Evolutionary conservation across 352 stramenopile species (phyloP).

Genomic region (Plasmopara muralis): DNA sequence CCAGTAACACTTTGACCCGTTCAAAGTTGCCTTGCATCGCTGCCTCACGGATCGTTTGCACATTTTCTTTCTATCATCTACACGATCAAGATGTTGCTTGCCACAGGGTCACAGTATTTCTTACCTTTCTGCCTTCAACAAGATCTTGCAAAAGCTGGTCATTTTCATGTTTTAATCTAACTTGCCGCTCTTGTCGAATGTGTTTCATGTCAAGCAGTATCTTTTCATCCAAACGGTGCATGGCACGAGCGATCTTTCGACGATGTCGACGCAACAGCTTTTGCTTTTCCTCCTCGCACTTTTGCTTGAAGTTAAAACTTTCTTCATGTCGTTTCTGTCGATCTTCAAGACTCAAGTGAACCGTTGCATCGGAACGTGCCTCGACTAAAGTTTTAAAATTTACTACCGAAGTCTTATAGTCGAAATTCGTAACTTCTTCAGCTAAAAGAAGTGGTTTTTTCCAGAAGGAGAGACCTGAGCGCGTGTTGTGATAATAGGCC

Average conservation of each 20-base stretch:
- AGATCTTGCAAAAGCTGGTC: constrained; percentile 33
- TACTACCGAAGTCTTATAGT: neutral
- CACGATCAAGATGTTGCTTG: neutral
- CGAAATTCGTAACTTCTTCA: neutral
- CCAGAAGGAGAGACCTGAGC: constrained; percentile 37
- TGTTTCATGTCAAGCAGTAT: constrained; percentile 28
- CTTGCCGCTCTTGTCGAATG: constrained; percentile 23
- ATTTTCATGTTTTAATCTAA: constrained; percentile 34
- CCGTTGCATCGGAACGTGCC: neutral
- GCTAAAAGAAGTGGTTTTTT: constrained; percentile 37
- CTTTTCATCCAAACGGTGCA: constrained; percentile 32
- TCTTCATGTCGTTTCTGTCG: constrained; percentile 23
- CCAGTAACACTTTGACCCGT: constrained; percentile 39
- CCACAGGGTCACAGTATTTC: neutral
- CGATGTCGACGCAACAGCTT: constrained; percentile 27
- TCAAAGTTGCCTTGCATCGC: constrained; percentile 49
- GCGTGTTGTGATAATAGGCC: constrained; percentile 46
- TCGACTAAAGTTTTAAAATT: neutral
- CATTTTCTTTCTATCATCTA: constrained; percentile 43
- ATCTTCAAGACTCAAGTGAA: constrained; percentile 18
- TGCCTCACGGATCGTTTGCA: constrained; percentile 62
- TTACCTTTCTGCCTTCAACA: constrained; percentile 29
- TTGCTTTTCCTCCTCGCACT: constrained; percentile 29
- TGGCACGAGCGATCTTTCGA: constrained; percentile 30
- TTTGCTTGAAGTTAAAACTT: constrained; percentile 28